Conservation (phyloP, 2,329 filamentous ascomycete species). For the Colletotrichum godetiae region DNA sequence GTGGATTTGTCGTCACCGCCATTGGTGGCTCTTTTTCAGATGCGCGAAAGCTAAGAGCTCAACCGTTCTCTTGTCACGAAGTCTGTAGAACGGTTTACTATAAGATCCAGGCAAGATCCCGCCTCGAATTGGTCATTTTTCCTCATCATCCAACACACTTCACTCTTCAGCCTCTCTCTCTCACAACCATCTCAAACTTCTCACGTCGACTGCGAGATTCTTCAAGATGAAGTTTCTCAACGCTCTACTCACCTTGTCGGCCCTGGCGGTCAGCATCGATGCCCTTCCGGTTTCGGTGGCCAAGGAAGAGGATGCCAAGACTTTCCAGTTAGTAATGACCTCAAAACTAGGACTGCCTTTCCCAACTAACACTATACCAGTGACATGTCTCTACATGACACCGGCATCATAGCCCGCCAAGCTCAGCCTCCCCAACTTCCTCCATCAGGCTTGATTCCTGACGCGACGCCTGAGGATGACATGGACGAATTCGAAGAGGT, state of each 20-base stretch:
- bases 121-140: neutral
- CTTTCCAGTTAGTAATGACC: conserved; percentile 6
- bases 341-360: rapidly evolving
- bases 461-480: neutral
- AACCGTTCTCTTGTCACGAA: neutral
- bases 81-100: neutral
- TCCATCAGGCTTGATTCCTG: neutral
- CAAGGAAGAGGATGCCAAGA: conserved; percentile 8
- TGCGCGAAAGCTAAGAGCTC: neutral
- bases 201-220: neutral
- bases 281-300: conserved; percentile 27
- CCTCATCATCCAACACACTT: conserved; percentile 7
- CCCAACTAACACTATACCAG: neutral
- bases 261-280: conserved; percentile 33
- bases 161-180: neutral
- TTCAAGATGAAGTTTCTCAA: conserved; percentile 28
- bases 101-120: conserved; percentile 1
- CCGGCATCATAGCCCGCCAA: conserved; percentile 6
- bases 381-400: conserved; percentile 13
- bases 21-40: neutral
- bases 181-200: neutral
- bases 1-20: neutral
- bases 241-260: conserved; percentile 21
- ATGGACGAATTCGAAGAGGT: conserved; percentile 16
- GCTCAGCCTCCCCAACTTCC: conserved; percentile 12